Percentiles rank a stretch among this genome's conserved stretches.
These are phyloP conservation scores for Diaporthe eres DNA, from an alignment of 2,329 filamentous ascomycete genomes.

Conservation along the genomic window DNA sequence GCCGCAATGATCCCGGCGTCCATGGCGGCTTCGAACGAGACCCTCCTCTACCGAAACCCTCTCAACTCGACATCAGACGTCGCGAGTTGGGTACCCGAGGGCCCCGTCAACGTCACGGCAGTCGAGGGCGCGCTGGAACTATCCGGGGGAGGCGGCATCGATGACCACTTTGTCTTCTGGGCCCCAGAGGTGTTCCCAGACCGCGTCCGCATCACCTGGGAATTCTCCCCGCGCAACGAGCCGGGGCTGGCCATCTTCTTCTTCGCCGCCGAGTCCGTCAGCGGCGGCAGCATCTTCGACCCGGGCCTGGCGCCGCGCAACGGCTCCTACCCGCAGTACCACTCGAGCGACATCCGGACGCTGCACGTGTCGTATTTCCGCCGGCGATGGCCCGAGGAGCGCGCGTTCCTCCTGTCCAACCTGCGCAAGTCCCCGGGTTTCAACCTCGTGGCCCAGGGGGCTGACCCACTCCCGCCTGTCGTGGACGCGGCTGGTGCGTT, in stretches of 20 bases:
- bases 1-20: background rate
- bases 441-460: slow-evolving; percentile 48
- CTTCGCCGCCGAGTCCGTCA: slow-evolving; percentile 49
- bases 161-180: slow-evolving; percentile 52
- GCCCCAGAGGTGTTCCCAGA: slow-evolving; percentile 51
- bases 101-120: slow-evolving; percentile 46
- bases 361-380: slow-evolving; percentile 46
- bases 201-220: slow-evolving; percentile 51
- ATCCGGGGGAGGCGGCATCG: slow-evolving; percentile 45
- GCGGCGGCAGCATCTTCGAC: slow-evolving; percentile 50
- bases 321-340: slow-evolving; percentile 45
- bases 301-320: slow-evolving; percentile 47
- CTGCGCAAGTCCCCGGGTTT: slow-evolving; percentile 51
- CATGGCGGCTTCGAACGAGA: slow-evolving; percentile 42
- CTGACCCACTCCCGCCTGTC: slow-evolving; percentile 49
- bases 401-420: slow-evolving; percentile 49
- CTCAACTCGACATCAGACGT: slow-evolving; percentile 48
- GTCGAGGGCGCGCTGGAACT: slow-evolving; percentile 49
- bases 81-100: slow-evolving; percentile 49
- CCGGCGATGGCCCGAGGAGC: slow-evolving; percentile 48
- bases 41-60: slow-evolving; percentile 50
- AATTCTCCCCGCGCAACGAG: slow-evolving; percentile 50
- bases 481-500: slow-evolving; percentile 49
- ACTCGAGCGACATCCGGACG: slow-evolving; percentile 45
- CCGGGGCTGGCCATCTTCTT: slow-evolving; percentile 53